Percentiles rank a stretch among this genome's conserved stretches.
phyloP scores from a whole-genome alignment of 73 alveolate species.

The Paramecium octaurelia region DNA sequence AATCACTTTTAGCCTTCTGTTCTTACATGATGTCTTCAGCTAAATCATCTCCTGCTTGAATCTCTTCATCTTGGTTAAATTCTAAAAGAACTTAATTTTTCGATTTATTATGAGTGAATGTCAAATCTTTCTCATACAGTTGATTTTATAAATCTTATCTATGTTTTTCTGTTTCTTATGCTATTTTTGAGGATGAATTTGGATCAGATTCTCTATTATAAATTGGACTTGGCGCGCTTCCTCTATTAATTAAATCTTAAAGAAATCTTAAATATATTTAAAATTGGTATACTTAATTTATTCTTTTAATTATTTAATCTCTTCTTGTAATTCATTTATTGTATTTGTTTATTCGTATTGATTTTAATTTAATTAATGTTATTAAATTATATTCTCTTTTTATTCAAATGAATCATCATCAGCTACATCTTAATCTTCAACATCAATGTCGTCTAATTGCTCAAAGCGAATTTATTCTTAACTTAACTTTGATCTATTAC shows the following conservation, averaged over 20 bases:
- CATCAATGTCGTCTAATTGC: neutral
- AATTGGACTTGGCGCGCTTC: neutral
- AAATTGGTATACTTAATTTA: neutral
- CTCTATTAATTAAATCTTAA: neutral
- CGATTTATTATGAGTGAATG: neutral
- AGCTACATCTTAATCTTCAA: neutral
- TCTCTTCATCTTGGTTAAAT: neutral
- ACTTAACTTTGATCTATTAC: conserved; percentile 21
- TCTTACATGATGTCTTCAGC: neutral
- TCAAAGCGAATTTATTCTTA: neutral
- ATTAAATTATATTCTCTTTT: neutral
- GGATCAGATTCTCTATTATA: neutral
- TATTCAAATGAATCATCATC: neutral
- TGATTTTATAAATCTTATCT: neutral
- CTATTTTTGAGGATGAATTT: neutral
- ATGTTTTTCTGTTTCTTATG: neutral
- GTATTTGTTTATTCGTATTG: neutral
- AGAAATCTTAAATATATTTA: neutral
- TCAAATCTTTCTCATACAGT: neutral
- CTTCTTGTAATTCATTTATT: neutral
- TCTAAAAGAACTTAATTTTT: neutral
- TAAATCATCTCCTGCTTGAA: neutral
- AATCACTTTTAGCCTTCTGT: neutral
- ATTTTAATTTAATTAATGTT: neutral
- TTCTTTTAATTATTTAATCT: neutral